Conservation (phyloP, 1,284 basidiomycete species). For the Naganishia liquefaciens region DNA sequence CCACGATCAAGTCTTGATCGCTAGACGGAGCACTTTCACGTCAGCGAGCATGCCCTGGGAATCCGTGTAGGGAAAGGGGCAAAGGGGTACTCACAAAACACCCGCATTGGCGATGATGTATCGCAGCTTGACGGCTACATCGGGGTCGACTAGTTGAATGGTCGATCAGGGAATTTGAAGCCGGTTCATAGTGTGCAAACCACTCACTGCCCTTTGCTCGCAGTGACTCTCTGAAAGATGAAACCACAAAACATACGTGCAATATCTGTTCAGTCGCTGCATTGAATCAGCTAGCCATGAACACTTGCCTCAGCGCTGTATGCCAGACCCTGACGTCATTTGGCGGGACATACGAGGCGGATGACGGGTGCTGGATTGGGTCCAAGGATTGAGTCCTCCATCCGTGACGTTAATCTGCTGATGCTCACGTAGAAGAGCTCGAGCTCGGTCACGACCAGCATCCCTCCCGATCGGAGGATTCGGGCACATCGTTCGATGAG, state of each 20-base stretch:
- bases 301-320: conserved; percentile 23
- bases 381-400: too few species aligned
- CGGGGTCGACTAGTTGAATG: conserved; percentile 26
- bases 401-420: too few species aligned
- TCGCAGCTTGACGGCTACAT: conserved; percentile 27
- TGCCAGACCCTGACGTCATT: conserved; percentile 31
- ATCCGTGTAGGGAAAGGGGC: too few species aligned
- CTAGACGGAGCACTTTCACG: conserved; percentile 33
- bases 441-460: conserved; percentile 47
- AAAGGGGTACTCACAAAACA: conserved; percentile 41
- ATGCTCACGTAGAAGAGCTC: conserved; percentile 44
- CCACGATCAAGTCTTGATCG: conserved; percentile 39
- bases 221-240: conserved; percentile 10
- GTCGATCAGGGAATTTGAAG: not conserved
- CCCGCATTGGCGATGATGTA: conserved; percentile 35
- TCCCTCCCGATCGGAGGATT: conserved; percentile 43
- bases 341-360: conserved; percentile 8
- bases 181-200: not conserved
- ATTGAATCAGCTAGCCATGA: too few species aligned
- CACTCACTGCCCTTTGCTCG: conserved; percentile 17
- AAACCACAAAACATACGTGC: too few species aligned
- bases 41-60: too few species aligned
- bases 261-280: too few species aligned
- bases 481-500: conserved; percentile 45
- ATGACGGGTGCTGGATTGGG: conserved; percentile 16